Evolutionary conservation across 2,329 filamentous ascomycete species (phyloP).

Genomic region (Aspergillus sp.): DNA sequence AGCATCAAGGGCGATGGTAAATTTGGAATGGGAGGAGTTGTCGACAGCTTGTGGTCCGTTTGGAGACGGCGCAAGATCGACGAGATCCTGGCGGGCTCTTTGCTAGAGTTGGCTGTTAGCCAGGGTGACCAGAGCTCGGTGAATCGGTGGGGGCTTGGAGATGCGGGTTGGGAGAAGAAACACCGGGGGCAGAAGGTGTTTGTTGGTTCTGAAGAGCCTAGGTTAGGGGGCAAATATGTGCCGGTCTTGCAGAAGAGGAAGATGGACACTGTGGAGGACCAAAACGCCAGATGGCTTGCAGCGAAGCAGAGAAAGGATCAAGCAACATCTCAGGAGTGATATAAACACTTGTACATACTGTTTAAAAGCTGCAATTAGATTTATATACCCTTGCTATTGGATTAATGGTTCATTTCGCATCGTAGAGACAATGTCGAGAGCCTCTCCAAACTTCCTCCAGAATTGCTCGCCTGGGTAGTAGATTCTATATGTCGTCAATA

Average conservation of each 20-base stretch:
- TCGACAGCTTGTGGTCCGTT: slow-evolving; percentile 70
- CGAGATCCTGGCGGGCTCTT: slow-evolving; percentile 68
- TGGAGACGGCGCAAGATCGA: slow-evolving; percentile 87
- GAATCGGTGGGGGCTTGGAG: slow-evolving; percentile 15
- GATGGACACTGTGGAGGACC: slow-evolving; percentile 54
- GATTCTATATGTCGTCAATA: slow-evolving; percentile 34
- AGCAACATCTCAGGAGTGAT: slow-evolving; percentile 10
- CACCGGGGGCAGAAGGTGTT: slow-evolving; percentile 48
- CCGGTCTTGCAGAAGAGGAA: slow-evolving; percentile 50
- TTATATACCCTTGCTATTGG: neutral
- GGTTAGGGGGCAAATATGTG: slow-evolving; percentile 52
- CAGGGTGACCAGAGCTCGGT: slow-evolving; percentile 31
- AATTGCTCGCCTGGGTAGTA: slow-evolving; percentile 67
- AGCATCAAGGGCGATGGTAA: slow-evolving; percentile 50
- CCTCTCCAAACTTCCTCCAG: slow-evolving; percentile 90
- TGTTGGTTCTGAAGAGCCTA: slow-evolving; percentile 50
- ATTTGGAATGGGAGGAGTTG: slow-evolving; percentile 58
- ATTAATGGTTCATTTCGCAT: slow-evolving; percentile 39
- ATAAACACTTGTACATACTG: neutral
- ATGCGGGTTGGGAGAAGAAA: slow-evolving; percentile 18
- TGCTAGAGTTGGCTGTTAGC: slow-evolving; percentile 58
- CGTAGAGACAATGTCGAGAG: slow-evolving; percentile 73
- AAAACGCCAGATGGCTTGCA: slow-evolving; percentile 54
- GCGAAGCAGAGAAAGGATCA: slow-evolving; percentile 41
- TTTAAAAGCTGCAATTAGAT: slow-evolving; percentile 9